Evolutionary conservation across 23 red algal genomes (phyloP).

Genomic region (Agarophyton chilense): DNA sequence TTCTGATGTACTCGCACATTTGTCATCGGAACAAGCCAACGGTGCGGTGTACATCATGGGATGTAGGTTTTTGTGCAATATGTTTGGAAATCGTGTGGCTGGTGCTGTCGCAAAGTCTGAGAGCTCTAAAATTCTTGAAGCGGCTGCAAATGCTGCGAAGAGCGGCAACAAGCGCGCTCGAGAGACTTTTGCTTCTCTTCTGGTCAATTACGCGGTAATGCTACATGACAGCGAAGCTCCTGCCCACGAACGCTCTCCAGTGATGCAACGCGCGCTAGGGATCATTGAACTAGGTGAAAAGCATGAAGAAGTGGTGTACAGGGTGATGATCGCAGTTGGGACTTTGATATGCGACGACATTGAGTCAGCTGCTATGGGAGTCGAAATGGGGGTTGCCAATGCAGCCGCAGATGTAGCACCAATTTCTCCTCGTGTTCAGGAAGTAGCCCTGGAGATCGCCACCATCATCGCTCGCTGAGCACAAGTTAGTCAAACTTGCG

Average conservation of each 20-base stretch:
- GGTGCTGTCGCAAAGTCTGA: constrained; percentile 8
- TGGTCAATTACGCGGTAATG: constrained; percentile 69
- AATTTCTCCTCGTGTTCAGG: constrained; percentile 64
- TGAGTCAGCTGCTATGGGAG: constrained; percentile 40
- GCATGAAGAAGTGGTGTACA: constrained; percentile 63
- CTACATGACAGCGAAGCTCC: constrained; percentile 57
- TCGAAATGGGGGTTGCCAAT: constrained; percentile 49
- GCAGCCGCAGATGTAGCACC: constrained; percentile 63
- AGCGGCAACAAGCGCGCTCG: constrained; percentile 49
- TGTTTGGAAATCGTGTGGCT: constrained; percentile 80
- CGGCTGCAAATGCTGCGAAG: constrained; percentile 12
- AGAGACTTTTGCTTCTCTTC: constrained; percentile 61
- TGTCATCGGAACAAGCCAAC: constrained; percentile 39
- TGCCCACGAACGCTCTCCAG: constrained; percentile 21
- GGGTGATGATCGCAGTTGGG: constrained; percentile 61
- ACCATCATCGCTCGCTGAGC: constrained; percentile 58
- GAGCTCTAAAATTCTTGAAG: constrained; percentile 17
- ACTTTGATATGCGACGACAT: constrained; percentile 69
- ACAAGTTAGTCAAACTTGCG: too few relatives aligned
- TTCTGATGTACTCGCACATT: constrained; percentile 59
- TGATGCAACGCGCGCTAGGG: constrained; percentile 15
- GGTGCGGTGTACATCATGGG: constrained; percentile 75
- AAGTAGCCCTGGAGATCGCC: constrained; percentile 73
- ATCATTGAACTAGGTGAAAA: constrained; percentile 35
- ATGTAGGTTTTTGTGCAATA: constrained; percentile 81